Percentiles rank a stretch among this genome's conserved stretches.
Evolutionary conservation across 2,329 filamentous ascomycete species (phyloP).

Genomic region (Hirsutella rhossiliensis): DNA sequence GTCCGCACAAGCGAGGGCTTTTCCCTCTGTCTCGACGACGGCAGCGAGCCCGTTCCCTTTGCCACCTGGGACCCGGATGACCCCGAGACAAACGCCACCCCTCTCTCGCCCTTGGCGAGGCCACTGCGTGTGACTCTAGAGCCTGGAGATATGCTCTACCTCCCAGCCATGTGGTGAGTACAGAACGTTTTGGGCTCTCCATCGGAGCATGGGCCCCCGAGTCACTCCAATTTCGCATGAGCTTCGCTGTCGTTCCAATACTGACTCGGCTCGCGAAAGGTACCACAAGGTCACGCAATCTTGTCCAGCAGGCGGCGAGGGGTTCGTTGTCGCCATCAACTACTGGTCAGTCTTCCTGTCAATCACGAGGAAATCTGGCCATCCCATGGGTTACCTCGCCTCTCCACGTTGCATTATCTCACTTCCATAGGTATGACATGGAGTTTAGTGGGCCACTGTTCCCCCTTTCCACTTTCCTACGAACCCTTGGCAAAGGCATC

Average conservation of each 20-base stretch:
- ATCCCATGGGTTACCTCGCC: not conserved
- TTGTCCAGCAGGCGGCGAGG: conserved; percentile 53
- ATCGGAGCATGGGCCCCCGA: too few relatives aligned
- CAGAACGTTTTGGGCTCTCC: not conserved
- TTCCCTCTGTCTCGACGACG: conserved; percentile 21
- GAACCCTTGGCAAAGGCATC: conserved; percentile 16
- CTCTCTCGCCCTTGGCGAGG: conserved; percentile 45
- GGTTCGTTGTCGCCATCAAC: conserved; percentile 67
- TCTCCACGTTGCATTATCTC: not conserved
- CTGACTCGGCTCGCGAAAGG: conserved; percentile 21
- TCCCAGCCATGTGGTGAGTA: conserved; percentile 65
- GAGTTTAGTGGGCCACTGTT: conserved; percentile 61
- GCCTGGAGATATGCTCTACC: conserved; percentile 69
- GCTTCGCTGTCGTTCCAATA: not conserved
- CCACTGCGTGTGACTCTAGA: conserved; percentile 57
- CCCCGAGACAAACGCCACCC: conserved; percentile 35
- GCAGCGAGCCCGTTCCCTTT: conserved; percentile 43
- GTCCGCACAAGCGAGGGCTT: conserved; percentile 18
- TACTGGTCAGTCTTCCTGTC: conserved; percentile 49
- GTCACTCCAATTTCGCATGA: too few relatives aligned
- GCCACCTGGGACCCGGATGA: conserved; percentile 64
- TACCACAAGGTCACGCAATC: conserved; percentile 74
- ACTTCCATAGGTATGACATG: conserved; percentile 57
- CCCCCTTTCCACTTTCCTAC: conserved; percentile 44
- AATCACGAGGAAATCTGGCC: too few relatives aligned